These are phyloP conservation scores for Phoma sp. DNA, from an alignment of 2,329 filamentous ascomycete genomes.

Conservation along the genomic window DNA sequence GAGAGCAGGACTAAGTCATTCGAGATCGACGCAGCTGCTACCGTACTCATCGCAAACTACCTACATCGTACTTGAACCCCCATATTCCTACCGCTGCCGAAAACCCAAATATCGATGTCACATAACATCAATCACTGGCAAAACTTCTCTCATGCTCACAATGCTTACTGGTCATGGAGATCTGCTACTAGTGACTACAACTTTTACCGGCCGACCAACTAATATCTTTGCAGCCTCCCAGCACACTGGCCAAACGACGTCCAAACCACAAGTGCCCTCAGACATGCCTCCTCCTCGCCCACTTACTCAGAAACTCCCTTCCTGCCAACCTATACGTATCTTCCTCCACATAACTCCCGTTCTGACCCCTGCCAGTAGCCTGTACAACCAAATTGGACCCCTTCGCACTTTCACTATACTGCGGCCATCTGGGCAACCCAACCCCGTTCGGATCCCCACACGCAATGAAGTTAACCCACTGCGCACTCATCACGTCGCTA, in stretches of 20 bases:
- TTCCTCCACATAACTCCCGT: constrained; percentile 50
- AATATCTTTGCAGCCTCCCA: neutral
- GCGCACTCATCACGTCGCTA: constrained; percentile 52
- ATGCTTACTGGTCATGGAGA: too few relatives aligned
- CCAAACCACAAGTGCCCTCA: constrained; percentile 10
- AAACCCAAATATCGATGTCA: too few relatives aligned
- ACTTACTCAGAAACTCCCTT: constrained; percentile 47
- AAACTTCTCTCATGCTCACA: too few relatives aligned
- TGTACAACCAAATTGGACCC: constrained; percentile 55
- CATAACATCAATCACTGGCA: too few relatives aligned
- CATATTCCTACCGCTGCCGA: too few relatives aligned
- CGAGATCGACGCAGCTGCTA: too few relatives aligned
- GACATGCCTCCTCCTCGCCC: constrained; percentile 48
- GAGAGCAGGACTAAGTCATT: neutral
- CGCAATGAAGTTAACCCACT: constrained; percentile 55
- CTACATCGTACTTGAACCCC: too few relatives aligned
- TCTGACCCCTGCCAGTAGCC: constrained; percentile 48
- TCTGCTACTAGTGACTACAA: too few relatives aligned
- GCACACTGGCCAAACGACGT: neutral
- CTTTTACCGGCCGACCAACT: neutral
- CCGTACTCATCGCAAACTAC: too few relatives aligned
- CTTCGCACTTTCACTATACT: constrained; percentile 44
- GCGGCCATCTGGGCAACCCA: constrained; percentile 49
- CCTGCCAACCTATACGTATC: constrained; percentile 54
- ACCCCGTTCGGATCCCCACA: constrained; percentile 46